Base-by-base conservation (phyloP, 2,329 filamentous ascomycete genomes). In the Fusarium coicis region DNA sequence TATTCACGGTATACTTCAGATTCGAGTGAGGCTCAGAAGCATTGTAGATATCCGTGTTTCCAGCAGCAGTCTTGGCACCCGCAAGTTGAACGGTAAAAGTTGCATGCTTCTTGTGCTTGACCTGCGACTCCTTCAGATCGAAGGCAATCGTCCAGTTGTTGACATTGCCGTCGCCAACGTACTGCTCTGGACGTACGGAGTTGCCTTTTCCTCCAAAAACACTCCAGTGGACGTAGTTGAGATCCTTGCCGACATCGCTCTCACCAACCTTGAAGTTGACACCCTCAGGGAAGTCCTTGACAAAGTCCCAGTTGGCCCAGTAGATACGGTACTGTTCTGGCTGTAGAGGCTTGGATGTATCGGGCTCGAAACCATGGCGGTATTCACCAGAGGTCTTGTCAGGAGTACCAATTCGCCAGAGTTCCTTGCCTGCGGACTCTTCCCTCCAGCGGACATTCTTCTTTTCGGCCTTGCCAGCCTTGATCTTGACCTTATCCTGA, bases 221-320 rank as follows among this genome's bases (percentile, higher is more conserved):
- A 63, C 86, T 88, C 90, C 90, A 92, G 77, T 92, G 90, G 8
- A 91, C 87, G 62, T 91, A 91, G 79, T 92, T 92, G 67, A 90
- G 83, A 73, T 90, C 88, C 16, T 80, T 78, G 0, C 80, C 80
- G 23, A 82, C 82, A 32, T 88, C 79, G 67, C 85, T 86, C 75
- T 85, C 79, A 15, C 89, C 89, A 4, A 92, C 85, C 19, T 85
- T 84, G 80, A 88, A 92, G 28, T 81, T 83, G 1, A 92, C 84
- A 8, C 90, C 89, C 0, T 86, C 72, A 0, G 90, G 89, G 73
- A 91, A 92, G 50, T 92, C 89, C 4, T 82, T 79, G 0, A 84
- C 82, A 77, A 88, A 92, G 76, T 92, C 89, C 74, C 91, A 89
- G 0, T 83, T 84, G 0, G 83, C 88, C 86, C 87, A 92, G 81